These are phyloP conservation scores for Plasmopara halstedii DNA, from an alignment of 352 stramenopile species.

Conservation along the genomic window DNA sequence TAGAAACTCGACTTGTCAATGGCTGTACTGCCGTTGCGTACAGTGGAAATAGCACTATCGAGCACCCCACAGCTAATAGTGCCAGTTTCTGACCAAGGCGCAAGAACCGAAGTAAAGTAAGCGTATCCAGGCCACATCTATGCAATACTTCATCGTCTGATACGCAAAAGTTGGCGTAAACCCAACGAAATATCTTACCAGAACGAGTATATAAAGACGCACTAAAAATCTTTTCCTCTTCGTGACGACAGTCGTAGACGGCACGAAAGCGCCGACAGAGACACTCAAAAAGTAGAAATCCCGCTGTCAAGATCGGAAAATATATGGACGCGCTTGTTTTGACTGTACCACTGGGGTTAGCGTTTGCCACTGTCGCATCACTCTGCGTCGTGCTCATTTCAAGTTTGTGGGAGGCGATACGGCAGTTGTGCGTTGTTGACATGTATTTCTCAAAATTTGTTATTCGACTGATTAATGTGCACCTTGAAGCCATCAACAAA, in stretches of 20 bases:
- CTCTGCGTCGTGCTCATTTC: conserved; percentile 41
- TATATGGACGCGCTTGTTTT: conserved; percentile 66
- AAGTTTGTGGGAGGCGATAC: no score
- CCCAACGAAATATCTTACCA: conserved; percentile 43
- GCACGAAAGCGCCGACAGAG: conserved; percentile 42
- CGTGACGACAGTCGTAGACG: conserved; percentile 45
- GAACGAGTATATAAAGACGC: conserved; percentile 2
- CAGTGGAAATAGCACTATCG: conserved; percentile 52
- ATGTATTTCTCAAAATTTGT: no score
- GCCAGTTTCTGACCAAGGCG: conserved; percentile 59
- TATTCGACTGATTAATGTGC: no score
- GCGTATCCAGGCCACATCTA: conserved; percentile 64
- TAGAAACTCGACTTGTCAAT: conserved; percentile 7
- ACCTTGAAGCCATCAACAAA: no score
- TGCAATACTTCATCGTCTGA: conserved; percentile 62
- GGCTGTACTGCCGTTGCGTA: conserved; percentile 43
- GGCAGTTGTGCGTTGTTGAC: no score
- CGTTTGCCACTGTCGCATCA: conserved; percentile 36
- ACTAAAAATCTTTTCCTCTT: conserved; percentile 26
- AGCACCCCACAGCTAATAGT: conserved; percentile 50
- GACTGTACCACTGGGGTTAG: conserved; percentile 63
- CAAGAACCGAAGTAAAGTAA: conserved; percentile 67
- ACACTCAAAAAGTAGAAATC: conserved; percentile 51
- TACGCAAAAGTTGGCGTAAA: conserved; percentile 29
- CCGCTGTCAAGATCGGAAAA: conserved; percentile 36